phyloP scores from a whole-genome alignment of 1,284 basidiomycete genomes.

The Abortiporus biennis region DNA sequence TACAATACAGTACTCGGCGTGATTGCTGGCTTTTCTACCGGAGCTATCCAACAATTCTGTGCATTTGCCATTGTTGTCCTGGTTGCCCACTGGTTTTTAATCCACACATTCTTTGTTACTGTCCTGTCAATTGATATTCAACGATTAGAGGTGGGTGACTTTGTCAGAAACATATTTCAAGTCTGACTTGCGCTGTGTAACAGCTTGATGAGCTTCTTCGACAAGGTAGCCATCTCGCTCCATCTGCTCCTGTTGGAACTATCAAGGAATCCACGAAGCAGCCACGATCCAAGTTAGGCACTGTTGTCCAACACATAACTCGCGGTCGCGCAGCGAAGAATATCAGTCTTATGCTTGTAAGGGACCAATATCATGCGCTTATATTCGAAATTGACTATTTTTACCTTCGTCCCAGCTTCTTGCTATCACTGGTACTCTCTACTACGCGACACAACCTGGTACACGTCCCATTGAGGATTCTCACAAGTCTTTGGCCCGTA shows the following conservation, averaged over 20 bases:
- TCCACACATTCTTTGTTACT: constrained; percentile 89
- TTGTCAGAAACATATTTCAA: not conserved
- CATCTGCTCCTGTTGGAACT: constrained; percentile 25
- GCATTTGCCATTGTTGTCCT: constrained; percentile 91
- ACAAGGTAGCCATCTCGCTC: constrained; percentile 51
- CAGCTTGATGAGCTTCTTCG: constrained; percentile 75
- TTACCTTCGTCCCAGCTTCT: constrained; percentile 45
- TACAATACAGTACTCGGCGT: constrained; percentile 82
- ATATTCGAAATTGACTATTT: constrained; percentile 2
- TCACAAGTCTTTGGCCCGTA: not conserved
- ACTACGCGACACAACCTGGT: constrained; percentile 56
- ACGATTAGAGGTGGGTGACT: constrained; percentile 66
- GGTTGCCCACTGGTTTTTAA: constrained; percentile 93
- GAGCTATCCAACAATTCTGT: constrained; percentile 91
- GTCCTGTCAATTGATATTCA: constrained; percentile 90
- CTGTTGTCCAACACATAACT: constrained; percentile 43
- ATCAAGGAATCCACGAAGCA: constrained; percentile 27
- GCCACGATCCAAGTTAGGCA: constrained; percentile 38
- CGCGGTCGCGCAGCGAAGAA: constrained; percentile 75
- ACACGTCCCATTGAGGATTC: constrained; percentile 27
- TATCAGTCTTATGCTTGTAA: constrained; percentile 73
- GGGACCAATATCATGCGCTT: constrained; percentile 22
- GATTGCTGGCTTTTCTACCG: constrained; percentile 72
- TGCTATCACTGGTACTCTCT: constrained; percentile 66
- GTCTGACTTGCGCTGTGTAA: not conserved